Conservation (phyloP, 352 stramenopile species). For the Phytophthora fragariae region DNA sequence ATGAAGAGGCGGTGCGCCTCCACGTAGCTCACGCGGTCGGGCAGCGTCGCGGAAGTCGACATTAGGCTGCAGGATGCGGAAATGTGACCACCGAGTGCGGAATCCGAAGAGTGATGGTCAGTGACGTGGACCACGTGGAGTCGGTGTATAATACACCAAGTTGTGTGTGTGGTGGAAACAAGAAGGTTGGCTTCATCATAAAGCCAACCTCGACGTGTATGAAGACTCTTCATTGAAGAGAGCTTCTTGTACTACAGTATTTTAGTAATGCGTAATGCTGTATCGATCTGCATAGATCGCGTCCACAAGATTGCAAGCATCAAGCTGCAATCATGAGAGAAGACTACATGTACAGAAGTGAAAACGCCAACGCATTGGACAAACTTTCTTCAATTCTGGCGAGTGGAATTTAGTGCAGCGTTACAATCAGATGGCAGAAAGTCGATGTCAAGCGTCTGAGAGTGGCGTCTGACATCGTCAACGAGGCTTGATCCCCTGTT, state of each 20-base stretch:
- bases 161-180: background rate
- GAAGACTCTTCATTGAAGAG: no score
- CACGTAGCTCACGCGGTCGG: conserved; percentile 42
- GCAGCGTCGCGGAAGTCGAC: background rate
- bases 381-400: conserved; percentile 2
- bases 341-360: background rate
- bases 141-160: background rate
- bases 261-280: no score
- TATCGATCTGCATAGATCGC: background rate
- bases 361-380: background rate
- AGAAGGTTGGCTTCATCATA: background rate
- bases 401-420: background rate
- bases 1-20: conserved; percentile 41
- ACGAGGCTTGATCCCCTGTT: background rate
- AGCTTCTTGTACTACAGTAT: no score
- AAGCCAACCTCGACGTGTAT: no score
- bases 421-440: background rate
- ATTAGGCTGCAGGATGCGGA: background rate
- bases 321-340: background rate
- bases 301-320: no score
- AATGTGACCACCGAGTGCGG: background rate
- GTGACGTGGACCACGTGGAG: background rate
- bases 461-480: background rate
- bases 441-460: background rate
- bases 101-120: background rate